These are phyloP conservation scores for Coemansia sp. DNA, from an alignment of 192 early-diverging fungal species.

Conservation along the genomic window DNA sequence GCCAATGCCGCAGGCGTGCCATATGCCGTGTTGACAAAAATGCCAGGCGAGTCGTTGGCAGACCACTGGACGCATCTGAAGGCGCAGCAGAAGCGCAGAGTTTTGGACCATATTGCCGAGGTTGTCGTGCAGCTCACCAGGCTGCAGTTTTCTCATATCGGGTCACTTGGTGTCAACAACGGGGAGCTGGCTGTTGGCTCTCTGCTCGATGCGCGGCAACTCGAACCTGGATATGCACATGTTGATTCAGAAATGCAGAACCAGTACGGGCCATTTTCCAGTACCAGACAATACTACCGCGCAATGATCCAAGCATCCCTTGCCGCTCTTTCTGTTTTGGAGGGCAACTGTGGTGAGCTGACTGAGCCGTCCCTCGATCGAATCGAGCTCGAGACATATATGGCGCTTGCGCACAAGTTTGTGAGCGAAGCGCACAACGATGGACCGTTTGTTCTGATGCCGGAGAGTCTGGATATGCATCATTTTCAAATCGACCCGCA, in stretches of 20 bases:
- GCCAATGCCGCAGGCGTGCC: conserved; percentile 38
- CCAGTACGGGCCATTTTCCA: conserved; percentile 23
- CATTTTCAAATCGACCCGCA: conserved; percentile 25
- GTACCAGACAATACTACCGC: conserved; percentile 15
- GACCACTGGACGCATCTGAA: conserved; percentile 19
- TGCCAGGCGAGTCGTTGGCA: conserved; percentile 21
- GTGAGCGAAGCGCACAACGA: neutral
- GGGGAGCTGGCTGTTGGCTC: conserved; percentile 25
- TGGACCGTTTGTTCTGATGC: conserved; percentile 44
- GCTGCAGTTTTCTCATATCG: conserved; percentile 29
- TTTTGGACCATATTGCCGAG: conserved; percentile 39
- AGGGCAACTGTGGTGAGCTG: neutral
- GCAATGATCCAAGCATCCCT: conserved; percentile 30
- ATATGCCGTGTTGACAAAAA: conserved; percentile 18
- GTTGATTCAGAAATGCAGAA: neutral
- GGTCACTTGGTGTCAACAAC: conserved; percentile 19
- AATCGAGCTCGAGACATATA: conserved; percentile 28
- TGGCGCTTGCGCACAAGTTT: conserved; percentile 3
- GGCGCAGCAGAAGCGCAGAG: conserved; percentile 20
- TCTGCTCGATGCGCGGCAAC: conserved; percentile 30
- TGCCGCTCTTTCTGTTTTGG: conserved; percentile 16
- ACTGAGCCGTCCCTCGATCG: conserved; percentile 19
- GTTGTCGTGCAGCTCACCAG: conserved; percentile 29
- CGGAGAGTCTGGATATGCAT: conserved; percentile 34
- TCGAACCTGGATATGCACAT: conserved; percentile 25